Percentiles rank a stretch among this genome's conserved stretches.
phyloP scores from a whole-genome alignment of 2,329 filamentous ascomycete genomes.

The Parasarocladium wereldwijsianum region DNA sequence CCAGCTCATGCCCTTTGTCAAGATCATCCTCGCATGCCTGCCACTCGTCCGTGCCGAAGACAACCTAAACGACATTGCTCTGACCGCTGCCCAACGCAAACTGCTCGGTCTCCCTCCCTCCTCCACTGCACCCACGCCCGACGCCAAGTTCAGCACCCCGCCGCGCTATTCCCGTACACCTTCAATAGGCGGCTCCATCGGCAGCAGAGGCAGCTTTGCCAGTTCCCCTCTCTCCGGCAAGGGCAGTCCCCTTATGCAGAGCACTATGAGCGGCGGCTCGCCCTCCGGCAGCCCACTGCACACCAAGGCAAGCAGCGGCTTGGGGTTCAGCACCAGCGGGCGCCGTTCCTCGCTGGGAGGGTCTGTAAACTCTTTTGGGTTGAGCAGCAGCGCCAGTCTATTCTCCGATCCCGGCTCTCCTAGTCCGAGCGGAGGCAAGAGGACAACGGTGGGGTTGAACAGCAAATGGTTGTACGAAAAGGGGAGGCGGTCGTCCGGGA shows the following conservation, averaged over 20 bases:
- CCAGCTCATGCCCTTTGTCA: constrained; percentile 48
- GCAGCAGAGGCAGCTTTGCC: constrained; percentile 39
- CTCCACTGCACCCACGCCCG: constrained; percentile 47
- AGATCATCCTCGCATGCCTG: constrained; percentile 54
- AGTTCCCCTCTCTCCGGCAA: constrained; percentile 43
- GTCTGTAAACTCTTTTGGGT: constrained; percentile 37
- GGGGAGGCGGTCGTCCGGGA: constrained; percentile 42
- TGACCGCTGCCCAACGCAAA: constrained; percentile 62
- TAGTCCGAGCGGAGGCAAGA: constrained; percentile 51
- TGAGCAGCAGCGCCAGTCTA: constrained; percentile 28
- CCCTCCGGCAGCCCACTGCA: constrained; percentile 39
- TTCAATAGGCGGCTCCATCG: constrained; percentile 46
- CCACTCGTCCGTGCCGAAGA: constrained; percentile 63
- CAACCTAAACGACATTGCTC: constrained; percentile 72
- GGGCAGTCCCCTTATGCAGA: constrained; percentile 30
- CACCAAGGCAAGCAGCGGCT: constrained; percentile 50
- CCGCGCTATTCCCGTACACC: constrained; percentile 72
- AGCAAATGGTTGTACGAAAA: constrained; percentile 94
- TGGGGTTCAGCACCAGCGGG: constrained; percentile 24
- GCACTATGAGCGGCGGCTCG: constrained; percentile 20
- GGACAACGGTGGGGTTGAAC: constrained; percentile 64
- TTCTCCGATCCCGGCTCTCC: constrained; percentile 53
- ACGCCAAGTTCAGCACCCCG: constrained; percentile 62
- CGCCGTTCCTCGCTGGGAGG: constrained; percentile 45
- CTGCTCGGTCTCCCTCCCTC: constrained; percentile 68